Conservation (phyloP, 768 basidiomycete species). For the Kwoniella dendrophila region DNA sequence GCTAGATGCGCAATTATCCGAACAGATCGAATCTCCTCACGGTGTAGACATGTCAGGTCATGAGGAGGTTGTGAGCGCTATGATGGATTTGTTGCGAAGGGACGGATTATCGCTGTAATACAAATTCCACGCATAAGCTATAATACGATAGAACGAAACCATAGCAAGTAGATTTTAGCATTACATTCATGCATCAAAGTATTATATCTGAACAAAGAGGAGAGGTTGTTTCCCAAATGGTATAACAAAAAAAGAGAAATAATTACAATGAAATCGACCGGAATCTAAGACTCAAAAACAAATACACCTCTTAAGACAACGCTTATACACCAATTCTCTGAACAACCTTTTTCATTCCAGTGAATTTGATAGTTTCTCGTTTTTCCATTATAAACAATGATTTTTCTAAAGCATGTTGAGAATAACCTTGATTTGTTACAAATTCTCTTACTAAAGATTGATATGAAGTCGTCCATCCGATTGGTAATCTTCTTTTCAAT, state of each 20-base stretch:
- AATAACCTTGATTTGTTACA: slow-evolving; percentile 87
- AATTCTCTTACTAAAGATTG: slow-evolving; percentile 91
- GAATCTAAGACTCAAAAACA: too few relatives aligned
- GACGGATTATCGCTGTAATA: slow-evolving; percentile 51
- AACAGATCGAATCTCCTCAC: slow-evolving; percentile 63
- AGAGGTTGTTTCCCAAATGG: too few relatives aligned
- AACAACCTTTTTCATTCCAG: slow-evolving; percentile 68
- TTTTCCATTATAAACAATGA: slow-evolving; percentile 92
- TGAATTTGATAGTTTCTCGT: slow-evolving; percentile 89
- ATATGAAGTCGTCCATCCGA: slow-evolving; percentile 97
- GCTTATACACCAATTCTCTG: slow-evolving; percentile 56
- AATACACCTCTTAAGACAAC: too few relatives aligned
- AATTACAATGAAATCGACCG: too few relatives aligned
- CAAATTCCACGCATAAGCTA: background rate
- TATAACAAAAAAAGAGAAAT: background rate
- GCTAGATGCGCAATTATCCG: slow-evolving; percentile 69
- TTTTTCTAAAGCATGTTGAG: slow-evolving; percentile 84
- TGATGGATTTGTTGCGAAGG: slow-evolving; percentile 57
- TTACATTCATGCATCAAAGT: background rate
- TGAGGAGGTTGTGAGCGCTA: slow-evolving; percentile 61
- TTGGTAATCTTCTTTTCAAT: slow-evolving; percentile 75
- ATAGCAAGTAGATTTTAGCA: background rate
- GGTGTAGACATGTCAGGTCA: slow-evolving; percentile 60
- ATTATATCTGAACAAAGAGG: too few relatives aligned
- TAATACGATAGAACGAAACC: background rate